Evolutionary conservation across 805 yeast genomes (phyloP).

Genomic region (Starmerella tilneyi): DNA sequence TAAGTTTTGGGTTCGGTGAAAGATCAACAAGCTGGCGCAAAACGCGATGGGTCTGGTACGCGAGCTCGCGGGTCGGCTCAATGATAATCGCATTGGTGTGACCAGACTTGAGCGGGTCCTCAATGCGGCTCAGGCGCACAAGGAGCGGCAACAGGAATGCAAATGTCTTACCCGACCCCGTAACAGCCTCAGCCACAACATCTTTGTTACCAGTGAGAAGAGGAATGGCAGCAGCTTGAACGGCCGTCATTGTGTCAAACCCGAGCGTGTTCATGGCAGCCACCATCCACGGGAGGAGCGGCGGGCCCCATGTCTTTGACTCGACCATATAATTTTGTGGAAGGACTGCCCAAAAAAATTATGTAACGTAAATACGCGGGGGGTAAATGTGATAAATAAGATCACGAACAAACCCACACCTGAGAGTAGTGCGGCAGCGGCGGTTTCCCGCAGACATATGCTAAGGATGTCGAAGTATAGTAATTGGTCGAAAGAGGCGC

Average conservation of each 20-base stretch:
- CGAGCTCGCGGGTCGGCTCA: conserved; percentile 56
- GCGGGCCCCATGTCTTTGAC: conserved; percentile 24
- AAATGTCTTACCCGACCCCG: conserved; percentile 97
- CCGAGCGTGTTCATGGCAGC: conserved; percentile 70
- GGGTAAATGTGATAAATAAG: too few relatives aligned
- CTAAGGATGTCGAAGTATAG: conserved; percentile 14
- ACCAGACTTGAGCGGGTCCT: conserved; percentile 37
- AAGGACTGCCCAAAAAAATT: conserved; percentile 6
- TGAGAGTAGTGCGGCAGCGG: too few relatives aligned
- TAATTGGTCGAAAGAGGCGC: conserved; percentile 54
- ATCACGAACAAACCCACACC: too few relatives aligned
- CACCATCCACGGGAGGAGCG: conserved; percentile 27
- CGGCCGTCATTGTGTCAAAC: conserved; percentile 82
- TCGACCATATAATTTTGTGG: conserved; percentile 5
- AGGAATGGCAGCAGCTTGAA: conserved; percentile 91
- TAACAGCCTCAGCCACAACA: conserved; percentile 93
- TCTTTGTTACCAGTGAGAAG: conserved; percentile 74
- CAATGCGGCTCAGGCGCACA: conserved; percentile 27
- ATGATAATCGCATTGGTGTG: conserved; percentile 62
- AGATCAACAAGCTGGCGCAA: conserved; percentile 48
- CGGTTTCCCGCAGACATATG: conserved; percentile 10
- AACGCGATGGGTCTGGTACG: conserved; percentile 50
- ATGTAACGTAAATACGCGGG: conserved; percentile 6
- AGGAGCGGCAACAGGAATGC: conserved; percentile 72
- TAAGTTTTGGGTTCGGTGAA: conserved; percentile 25